Conservation (phyloP, 306 rosid species). For the Urtica urens region DNA sequence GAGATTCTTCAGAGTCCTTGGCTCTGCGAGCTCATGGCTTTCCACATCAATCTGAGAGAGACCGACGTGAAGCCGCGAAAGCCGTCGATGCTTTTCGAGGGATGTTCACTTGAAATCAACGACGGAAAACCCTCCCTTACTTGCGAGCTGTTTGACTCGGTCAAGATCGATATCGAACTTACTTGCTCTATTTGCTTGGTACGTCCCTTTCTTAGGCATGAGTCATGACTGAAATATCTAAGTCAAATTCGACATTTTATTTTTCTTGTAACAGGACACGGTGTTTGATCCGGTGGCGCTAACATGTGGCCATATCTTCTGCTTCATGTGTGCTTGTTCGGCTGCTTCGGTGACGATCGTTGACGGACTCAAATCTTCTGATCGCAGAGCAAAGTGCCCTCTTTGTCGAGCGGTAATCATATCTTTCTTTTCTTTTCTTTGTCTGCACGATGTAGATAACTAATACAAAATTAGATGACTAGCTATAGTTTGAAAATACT, state of each 20-base stretch:
- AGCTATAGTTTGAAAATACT: no score
- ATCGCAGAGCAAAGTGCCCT: slow-evolving; percentile 62
- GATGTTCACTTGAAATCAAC: slow-evolving; percentile 43
- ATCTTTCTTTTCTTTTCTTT: no score
- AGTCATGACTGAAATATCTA: no score
- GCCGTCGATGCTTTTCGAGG: slow-evolving; percentile 44
- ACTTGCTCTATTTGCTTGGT: slow-evolving; percentile 96
- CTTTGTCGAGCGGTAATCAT: slow-evolving; percentile 70
- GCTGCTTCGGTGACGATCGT: slow-evolving; percentile 81
- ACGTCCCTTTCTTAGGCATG: slow-evolving; percentile 13
- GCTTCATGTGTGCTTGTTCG: slow-evolving; percentile 80
- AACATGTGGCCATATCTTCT: slow-evolving; percentile 85
- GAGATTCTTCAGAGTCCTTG: slow-evolving; percentile 95
- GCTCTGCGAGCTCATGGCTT: slow-evolving; percentile 92
- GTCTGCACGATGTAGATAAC: no score
- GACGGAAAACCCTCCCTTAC: slow-evolving; percentile 81
- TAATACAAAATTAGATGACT: no score
- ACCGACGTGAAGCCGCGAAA: slow-evolving; percentile 30
- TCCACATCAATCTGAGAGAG: slow-evolving; percentile 78
- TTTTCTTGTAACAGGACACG: slow-evolving; percentile 49
- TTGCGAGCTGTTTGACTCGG: slow-evolving; percentile 71
- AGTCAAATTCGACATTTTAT: not conserved
- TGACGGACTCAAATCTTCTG: slow-evolving; percentile 49
- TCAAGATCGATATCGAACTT: slow-evolving; percentile 68
- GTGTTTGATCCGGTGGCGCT: slow-evolving; percentile 94